Base-by-base conservation (phyloP, 345 rosid genomes). In the Populus nigra region DNA sequence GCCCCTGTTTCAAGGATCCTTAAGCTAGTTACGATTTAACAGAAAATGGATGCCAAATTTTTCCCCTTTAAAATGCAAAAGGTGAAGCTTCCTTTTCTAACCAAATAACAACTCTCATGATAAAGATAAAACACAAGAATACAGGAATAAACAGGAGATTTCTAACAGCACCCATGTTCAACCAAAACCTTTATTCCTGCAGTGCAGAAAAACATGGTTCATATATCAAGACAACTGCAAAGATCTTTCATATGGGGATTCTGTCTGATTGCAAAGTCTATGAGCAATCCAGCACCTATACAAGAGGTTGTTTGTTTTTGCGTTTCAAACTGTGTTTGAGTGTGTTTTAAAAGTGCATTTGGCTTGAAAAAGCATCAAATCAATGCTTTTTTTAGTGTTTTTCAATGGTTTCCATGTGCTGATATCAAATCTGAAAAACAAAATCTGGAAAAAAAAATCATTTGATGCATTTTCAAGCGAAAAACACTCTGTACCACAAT, bases 1-100 rank as follows among this genome's bases (percentile, higher is more conserved):
- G 71, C 38, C 67, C 36, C 50, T 76, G 23, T 55, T 76, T 76
- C 66, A 25, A 50, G 73, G 27, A 77, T 41, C 41, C 57, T 41
- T 41, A 12, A 7, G 53, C 25, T 41, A 70, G n/a, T 16, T 35
- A 41, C 2, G 16, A 65, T 65, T 65, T 35, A 39, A 39, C 17
- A 61, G 49, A 36, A 73, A 36, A 72, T 15, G 22, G 39, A 61
- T 29, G 59, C 4, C 22, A 10, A 33, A 53, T 13, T 18, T 20
- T 6, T 0, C 35, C 43, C 65, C 17, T 1, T 35, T 36, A 35
- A 72, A 50, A 53, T 62, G 27, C 57, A 59, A 18, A 33, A 53
- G 25, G 47, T 22, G 38, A 12, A 72, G 39, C 33, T 45, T 65
- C 49, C 15, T 35, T 11, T 55, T 59, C 25, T 59, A 59, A 4